phyloP scores from a whole-genome alignment of 208 protist genomes.

The Entamoeba invadens region DNA sequence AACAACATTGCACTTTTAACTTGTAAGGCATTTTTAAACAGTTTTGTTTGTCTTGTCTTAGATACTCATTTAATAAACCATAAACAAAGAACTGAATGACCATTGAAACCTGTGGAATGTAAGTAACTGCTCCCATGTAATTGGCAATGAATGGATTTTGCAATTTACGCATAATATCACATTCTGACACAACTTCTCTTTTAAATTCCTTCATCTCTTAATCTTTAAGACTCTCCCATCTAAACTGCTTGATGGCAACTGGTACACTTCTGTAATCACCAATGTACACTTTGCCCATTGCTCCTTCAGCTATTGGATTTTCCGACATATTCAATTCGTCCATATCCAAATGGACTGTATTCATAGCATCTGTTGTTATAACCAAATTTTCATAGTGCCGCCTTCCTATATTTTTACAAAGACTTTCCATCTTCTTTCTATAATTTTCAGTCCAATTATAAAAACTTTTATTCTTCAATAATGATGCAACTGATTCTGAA shows the following conservation, averaged over 20 bases:
- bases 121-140: not conserved
- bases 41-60: not conserved
- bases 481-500: not conserved
- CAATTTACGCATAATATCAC: not conserved
- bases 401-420: not conserved
- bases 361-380: not conserved
- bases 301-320: not conserved
- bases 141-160: not conserved
- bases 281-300: not conserved
- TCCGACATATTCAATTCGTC: not conserved
- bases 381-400: not conserved
- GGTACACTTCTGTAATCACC: not conserved
- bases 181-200: not conserved
- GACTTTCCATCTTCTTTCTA: not conserved
- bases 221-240: not conserved
- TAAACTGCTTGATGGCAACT: not conserved
- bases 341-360: not conserved
- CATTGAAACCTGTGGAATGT: not conserved
- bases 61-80: not conserved
- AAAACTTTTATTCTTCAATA: not conserved
- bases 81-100: not conserved
- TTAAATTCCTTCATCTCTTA: not conserved
- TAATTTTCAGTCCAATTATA: not conserved
- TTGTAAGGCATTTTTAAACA: not conserved
- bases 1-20: not conserved